These are phyloP conservation scores for Teunomyces kruisii DNA, from an alignment of 805 yeast genomes.

Conservation along the genomic window DNA sequence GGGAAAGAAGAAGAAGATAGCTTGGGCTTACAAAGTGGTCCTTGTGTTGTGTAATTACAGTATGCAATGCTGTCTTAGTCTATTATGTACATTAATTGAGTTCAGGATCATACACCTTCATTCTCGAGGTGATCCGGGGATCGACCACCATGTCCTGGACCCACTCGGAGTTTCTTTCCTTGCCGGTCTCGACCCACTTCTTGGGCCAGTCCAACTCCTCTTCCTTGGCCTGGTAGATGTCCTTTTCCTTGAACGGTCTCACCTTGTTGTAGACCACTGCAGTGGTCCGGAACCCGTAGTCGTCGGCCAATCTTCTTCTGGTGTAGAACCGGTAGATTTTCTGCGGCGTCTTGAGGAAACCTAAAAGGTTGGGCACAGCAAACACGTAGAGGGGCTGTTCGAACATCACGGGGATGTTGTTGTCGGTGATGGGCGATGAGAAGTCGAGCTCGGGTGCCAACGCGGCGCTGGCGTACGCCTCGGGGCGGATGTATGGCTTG, in stretches of 20 bases:
- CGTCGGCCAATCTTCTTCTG: conserved; percentile 67
- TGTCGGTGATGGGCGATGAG: conserved; percentile 23
- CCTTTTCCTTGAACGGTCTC: conserved; percentile 53
- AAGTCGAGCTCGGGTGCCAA: conserved; percentile 63
- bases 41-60: too few relatives aligned
- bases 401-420: conserved; percentile 56
- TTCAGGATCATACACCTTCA: conserved; percentile 46
- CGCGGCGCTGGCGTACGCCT: conserved; percentile 52
- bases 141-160: conserved; percentile 71
- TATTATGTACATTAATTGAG: conserved; percentile 1
- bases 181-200: conserved; percentile 79
- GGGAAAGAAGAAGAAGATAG: too few relatives aligned
- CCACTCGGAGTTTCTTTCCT: conserved; percentile 83
- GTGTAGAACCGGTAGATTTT: conserved; percentile 79
- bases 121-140: conserved; percentile 54
- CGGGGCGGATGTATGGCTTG: conserved; percentile 61
- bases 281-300: conserved; percentile 54
- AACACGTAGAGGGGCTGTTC: conserved; percentile 78
- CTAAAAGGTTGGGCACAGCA: conserved; percentile 74
- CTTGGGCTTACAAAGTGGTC: too few relatives aligned
- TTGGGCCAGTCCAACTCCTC: conserved; percentile 90
- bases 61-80: too few relatives aligned
- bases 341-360: conserved; percentile 73
- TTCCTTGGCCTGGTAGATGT: conserved; percentile 42
- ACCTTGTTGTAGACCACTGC: conserved; percentile 51